Base-by-base conservation (phyloP, 78 protist genomes). In the Dictyostelium discoideum region DNA sequence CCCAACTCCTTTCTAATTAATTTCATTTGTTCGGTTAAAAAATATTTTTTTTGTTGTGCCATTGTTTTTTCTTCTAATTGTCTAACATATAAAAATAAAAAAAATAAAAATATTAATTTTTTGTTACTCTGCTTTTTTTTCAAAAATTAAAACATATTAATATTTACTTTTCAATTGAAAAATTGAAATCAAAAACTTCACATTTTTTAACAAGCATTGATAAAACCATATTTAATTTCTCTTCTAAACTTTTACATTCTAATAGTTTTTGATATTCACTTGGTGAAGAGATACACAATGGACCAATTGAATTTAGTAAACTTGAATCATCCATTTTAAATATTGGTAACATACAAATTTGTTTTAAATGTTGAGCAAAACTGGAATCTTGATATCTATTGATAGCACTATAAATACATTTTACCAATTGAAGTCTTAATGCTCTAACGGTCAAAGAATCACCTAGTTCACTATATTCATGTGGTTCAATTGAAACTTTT, bases 31-130 rank as follows among this genome's bases (percentile, higher is more conserved):
- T 90, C 95, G 0, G 42, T 2, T 46, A 90, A 73, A 54, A 72
- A 69, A 85, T 40, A 82, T 77, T 72, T 90, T 29, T 73, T 80
- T 69, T 90, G 95, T 82, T 82, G 87, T 20, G 54, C 76, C 5
- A 72, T 63, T 18, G 87, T 29, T 39, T 90, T 90, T 42, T 90
- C 95, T 54, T 90, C 95, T 22, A 90, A 39, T 74, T 90, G 95
- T 84, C 85, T 81, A 42, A 5, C 2, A 5, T 42, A 32, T 32
- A 32, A 32, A 1, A 32, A 32, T 32, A 32, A 32, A 32, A 32
- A 32, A 80, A 77, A 39, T 4, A 8, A 18, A 42, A 5, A 42
- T 42, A 77, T 39, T 42, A 13, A 20, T n/a, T n/a, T n/a, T n/a
- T n/a, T n/a, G n/a, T n/a, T 39, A 40, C 42, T 77, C 5, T 13